Conservation (phyloP, 2,329 filamentous ascomycete genomes). For the Aquanectria penicillioides region DNA sequence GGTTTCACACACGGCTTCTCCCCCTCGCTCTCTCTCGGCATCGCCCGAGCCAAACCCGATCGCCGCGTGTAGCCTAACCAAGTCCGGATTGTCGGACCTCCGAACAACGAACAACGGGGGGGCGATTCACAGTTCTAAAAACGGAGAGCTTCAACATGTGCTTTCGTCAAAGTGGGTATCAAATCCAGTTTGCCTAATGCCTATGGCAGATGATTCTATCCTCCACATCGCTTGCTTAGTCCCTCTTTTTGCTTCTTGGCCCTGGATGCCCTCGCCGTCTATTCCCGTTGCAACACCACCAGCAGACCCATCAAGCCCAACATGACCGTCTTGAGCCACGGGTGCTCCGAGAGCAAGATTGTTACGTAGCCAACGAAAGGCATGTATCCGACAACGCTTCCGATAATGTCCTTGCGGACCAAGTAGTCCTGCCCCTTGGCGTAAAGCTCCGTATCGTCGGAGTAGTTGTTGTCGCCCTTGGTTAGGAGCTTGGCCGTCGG, state of each 20-base stretch:
- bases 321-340: conserved; percentile 96
- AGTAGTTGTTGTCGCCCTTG: conserved; percentile 96
- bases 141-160: neutral
- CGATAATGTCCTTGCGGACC: conserved; percentile 88
- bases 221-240: conserved; percentile 7
- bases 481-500: conserved; percentile 80
- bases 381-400: conserved; percentile 90
- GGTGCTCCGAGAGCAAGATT: conserved; percentile 93
- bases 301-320: conserved; percentile 93
- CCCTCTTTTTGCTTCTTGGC: neutral
- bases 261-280: conserved; percentile 27
- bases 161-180: conserved; percentile 14
- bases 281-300: conserved; percentile 93
- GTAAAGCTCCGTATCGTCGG: conserved; percentile 90
- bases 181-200: conserved; percentile 7
- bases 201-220: conserved; percentile 14
- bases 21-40: neutral
- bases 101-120: no score
- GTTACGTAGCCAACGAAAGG: conserved; percentile 98
- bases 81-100: no score
- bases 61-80: neutral
- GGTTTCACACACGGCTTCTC: no score
- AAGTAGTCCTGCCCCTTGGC: conserved; percentile 88
- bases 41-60: neutral
- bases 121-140: no score